Evolutionary conservation across 2,329 filamentous ascomycete genomes (phyloP).

Genomic region (Aspergillus sp.): DNA sequence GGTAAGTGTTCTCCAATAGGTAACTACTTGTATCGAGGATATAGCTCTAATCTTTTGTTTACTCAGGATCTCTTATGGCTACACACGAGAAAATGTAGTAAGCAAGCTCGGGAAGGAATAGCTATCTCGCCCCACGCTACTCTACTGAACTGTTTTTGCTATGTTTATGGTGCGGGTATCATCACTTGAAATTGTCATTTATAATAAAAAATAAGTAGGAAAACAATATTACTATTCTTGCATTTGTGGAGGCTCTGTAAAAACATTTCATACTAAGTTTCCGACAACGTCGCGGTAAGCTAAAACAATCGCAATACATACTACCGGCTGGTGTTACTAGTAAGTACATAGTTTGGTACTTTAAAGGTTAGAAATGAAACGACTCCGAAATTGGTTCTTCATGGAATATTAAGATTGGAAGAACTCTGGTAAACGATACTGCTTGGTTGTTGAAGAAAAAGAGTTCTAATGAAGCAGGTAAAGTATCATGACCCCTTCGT

Average conservation of each 20-base stretch:
- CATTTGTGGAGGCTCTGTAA: neutral
- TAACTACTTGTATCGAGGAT: neutral
- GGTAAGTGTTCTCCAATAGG: constrained; percentile 58
- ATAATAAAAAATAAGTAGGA: neutral
- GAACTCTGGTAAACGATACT: too few species aligned
- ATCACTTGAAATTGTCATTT: neutral
- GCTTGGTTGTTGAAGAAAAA: too few species aligned
- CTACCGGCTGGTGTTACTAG: neutral
- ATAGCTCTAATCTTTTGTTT: constrained; percentile 15
- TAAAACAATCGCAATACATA: neutral
- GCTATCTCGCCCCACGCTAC: neutral
- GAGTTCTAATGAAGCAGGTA: too few species aligned
- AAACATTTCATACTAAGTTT: neutral
- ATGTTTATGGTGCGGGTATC: neutral
- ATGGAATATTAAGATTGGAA: too few species aligned
- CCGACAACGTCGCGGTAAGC: neutral
- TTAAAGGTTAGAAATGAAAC: neutral
- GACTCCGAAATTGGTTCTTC: neutral
- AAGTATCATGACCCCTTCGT: too few species aligned
- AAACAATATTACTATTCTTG: neutral
- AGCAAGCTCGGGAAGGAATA: neutral
- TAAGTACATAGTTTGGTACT: too few species aligned
- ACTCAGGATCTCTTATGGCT: constrained; percentile 47
- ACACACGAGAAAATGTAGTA: constrained; percentile 47
- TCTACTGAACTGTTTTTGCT: neutral